Base-by-base conservation (phyloP, 2,329 filamentous ascomycete genomes). In the Calonectria leucothoes region DNA sequence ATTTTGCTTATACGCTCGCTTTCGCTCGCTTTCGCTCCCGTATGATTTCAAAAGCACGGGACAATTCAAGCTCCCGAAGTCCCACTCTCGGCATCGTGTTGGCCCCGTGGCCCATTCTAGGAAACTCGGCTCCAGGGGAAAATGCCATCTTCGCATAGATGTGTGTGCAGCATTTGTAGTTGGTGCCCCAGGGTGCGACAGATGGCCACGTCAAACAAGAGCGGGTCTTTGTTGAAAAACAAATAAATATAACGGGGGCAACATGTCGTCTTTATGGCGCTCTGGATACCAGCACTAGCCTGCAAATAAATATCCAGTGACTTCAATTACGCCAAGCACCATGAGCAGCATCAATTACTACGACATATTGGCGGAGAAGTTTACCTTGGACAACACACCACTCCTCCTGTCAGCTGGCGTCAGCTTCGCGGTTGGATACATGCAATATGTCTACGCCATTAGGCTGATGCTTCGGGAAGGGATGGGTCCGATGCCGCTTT, bases 391-490 rank as follows among this genome's bases (percentile, higher is more conserved):
- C 39, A 69, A 69, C 29, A 63, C 55, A 6, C 55, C 52, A 11
- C 25, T 69, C 10, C 39, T 69, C 3, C 2, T 25, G 2, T 14
- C 39, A 1, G 39, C 31, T 7, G 52, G 25, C 2, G n/a, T 61
- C 10, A 61, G 23, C 31, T 61, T 37, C 23, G 29, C 27, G 5
- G 52, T 69, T 25, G 52, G 66, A 17, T 69, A 61, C 10, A 31
- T 23, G 4, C 71, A 71, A 23, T 76, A 75, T 49, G 31, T 49
- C 1, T 74, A 76, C 14, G 39, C 73, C 1, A 68, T 75, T 35
- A 31, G 52, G 25, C 51, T 74, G 0, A 33, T 51, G 3, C 20
- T 75, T 0, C 67, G 55, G 0, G 74, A 76, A 23, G 68, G 68
- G 0, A 68, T 48, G 14, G 71, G 71, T 0, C 74, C 71, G 0